Base-by-base conservation (phyloP, 1,139 yeast species). In the Chernovozyma sophiae-reginae region DNA sequence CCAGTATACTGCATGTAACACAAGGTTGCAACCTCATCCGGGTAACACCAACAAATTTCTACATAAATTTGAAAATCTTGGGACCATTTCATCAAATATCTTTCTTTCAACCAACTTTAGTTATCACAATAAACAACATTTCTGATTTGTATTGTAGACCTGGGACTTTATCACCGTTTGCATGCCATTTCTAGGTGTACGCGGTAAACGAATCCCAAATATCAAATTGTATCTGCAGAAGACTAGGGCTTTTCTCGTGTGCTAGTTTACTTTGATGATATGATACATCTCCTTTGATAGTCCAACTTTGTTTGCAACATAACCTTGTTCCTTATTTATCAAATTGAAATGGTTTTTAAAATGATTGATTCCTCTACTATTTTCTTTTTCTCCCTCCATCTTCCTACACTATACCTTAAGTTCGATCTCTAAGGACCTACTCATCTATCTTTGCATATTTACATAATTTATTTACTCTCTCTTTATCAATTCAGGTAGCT, bases 121-220 rank as follows among this genome's bases (percentile, higher is more conserved):
- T 30, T 19, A 10, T 20, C 23, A 20, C 10, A 20, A 20, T 20
- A 20, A 7, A 20, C 23, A 20, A 7, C 6, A 20, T 20, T 20
- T 10, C 10, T 20, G 23, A 20, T 20, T n/a, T 11, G 10, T 20
- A 20, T 18, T 13, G 31, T 13, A 29, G 15, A 18, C 16, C 40
- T 52, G 71, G 73, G 72, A 56, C 42, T 49, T 55, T 68, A 68
- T 68, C 73, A 49, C 72, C 72, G 62, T 57, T 52, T 60, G 54
- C 67, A 62, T 59, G 72, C 56, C 73, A 49, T 42, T 34, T 33
- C 38, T 39, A 62, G 73, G 51, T 65, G 66, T 62, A 58, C 45
- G 60, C 60, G 73, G 72, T 68, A 68, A 68, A 68, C 74, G 73
- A 67, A 57, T 53, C 72, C 74, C 74, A 54, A 36, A 67, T 32